phyloP scores from a whole-genome alignment of 2,329 filamentous ascomycete species.

The Phaeoacremonium minimum region DNA sequence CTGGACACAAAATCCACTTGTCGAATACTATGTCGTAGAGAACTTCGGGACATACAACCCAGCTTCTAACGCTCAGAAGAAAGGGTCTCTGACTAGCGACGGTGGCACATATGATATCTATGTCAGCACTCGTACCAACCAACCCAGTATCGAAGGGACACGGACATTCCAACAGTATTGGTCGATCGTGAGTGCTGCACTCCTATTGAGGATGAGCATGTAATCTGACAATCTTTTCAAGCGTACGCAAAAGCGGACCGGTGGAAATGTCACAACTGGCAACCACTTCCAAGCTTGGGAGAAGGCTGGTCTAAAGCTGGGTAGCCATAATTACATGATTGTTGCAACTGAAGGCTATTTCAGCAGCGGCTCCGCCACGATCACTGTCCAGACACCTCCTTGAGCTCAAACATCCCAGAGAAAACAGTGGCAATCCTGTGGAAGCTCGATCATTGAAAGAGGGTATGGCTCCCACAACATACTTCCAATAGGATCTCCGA shows the following conservation, averaged over 20 bases:
- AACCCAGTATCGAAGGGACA: slow-evolving; percentile 42
- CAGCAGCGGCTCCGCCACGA: slow-evolving; percentile 39
- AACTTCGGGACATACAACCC: slow-evolving; percentile 38
- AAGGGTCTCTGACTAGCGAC: slow-evolving; percentile 25
- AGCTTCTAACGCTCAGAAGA: slow-evolving; percentile 23
- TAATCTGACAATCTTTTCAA: no score
- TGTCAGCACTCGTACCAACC: slow-evolving; percentile 26
- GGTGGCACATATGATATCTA: slow-evolving; percentile 31
- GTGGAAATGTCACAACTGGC: slow-evolving; percentile 43
- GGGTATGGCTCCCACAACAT: no score
- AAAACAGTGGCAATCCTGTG: no score
- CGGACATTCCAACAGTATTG: slow-evolving; percentile 46
- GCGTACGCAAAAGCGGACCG: slow-evolving; percentile 38
- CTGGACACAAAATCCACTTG: slow-evolving; percentile 31
- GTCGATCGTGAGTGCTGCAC: no score
- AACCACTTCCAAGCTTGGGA: slow-evolving; percentile 53
- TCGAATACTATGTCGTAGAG: slow-evolving; percentile 32
- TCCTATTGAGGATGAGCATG: no score
- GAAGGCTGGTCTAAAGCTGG: slow-evolving; percentile 36
- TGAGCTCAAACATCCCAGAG: no score
- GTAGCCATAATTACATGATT: slow-evolving; percentile 48
- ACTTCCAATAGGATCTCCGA: no score
- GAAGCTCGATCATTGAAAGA: no score
- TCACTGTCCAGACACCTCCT: no score
- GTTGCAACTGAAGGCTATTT: slow-evolving; percentile 48